These are phyloP conservation scores for Apiospora saccharicola DNA, from an alignment of 2,329 filamentous ascomycete species.

Conservation along the genomic window DNA sequence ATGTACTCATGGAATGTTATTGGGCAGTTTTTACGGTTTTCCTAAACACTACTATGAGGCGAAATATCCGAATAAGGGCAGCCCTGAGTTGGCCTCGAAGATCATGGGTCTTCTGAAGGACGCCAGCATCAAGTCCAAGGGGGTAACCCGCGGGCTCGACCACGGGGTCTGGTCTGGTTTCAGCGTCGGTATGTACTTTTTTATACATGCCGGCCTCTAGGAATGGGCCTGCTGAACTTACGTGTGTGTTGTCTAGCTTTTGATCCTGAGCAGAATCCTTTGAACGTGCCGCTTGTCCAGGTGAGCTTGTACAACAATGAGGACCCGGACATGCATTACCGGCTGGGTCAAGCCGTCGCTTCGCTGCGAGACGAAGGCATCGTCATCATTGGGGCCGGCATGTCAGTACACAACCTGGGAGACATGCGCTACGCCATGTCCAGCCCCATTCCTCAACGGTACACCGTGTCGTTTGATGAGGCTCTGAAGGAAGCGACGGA, in stretches of 20 bases:
- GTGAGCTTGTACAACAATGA: conserved; percentile 73
- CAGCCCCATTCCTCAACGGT: conserved; percentile 57
- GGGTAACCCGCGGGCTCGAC: conserved; percentile 27
- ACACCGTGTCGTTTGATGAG: conserved; percentile 70
- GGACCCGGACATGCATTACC: conserved; percentile 71
- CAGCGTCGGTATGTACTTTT: conserved; percentile 26
- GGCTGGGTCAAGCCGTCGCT: conserved; percentile 70
- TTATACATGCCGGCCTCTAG: too few species aligned
- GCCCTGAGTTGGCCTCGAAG: conserved; percentile 57
- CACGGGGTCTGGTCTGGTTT: conserved; percentile 30
- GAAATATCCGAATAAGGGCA: conserved; percentile 65
- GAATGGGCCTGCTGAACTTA: not conserved
- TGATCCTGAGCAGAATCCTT: conserved; percentile 65
- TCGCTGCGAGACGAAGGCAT: conserved; percentile 72
- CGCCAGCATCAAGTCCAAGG: conserved; percentile 28
- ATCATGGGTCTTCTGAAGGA: conserved; percentile 43
- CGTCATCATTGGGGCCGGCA: conserved; percentile 74
- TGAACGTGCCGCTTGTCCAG: conserved; percentile 74
- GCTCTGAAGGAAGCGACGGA: conserved; percentile 72
- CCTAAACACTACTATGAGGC: conserved; percentile 66
- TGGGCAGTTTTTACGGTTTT: conserved; percentile 62
- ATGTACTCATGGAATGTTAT: not conserved
- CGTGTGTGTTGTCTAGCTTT: conserved; percentile 57
- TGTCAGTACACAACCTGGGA: conserved; percentile 76
- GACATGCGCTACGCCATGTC: conserved; percentile 58